phyloP scores from a whole-genome alignment of 306 rosid genomes.

The Chamaecrista fasciculata region DNA sequence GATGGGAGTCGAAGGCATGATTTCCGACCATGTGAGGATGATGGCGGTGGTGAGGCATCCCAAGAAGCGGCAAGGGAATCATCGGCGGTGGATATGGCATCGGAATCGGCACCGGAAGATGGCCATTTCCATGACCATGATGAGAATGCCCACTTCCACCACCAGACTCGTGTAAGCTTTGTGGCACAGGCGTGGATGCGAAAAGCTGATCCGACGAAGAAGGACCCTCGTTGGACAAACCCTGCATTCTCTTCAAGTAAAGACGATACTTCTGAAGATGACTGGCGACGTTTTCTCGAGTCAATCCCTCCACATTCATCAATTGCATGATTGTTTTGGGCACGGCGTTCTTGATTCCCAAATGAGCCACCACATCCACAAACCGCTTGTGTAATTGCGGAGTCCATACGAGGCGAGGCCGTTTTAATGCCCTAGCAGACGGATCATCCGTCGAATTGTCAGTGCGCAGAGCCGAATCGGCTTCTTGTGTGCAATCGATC shows the following conservation, averaged over 20 bases:
- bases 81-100: constrained; percentile 47
- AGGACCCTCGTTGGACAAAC: constrained; percentile 60
- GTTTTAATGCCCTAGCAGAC: constrained; percentile 50
- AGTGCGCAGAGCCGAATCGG: constrained; percentile 45
- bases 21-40: constrained; percentile 46
- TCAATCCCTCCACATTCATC: constrained; percentile 96
- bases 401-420: constrained; percentile 88
- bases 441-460: constrained; percentile 46
- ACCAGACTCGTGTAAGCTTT: constrained; percentile 57
- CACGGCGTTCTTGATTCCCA: constrained; percentile 88
- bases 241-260: constrained; percentile 82
- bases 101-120: constrained; percentile 40
- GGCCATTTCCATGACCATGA: constrained; percentile 47
- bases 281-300: constrained; percentile 92
- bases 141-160: constrained; percentile 38
- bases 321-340: constrained; percentile 92
- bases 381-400: constrained; percentile 91
- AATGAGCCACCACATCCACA: constrained; percentile 85
- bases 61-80: constrained; percentile 58
- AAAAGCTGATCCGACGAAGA: constrained; percentile 74
- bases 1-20: constrained; percentile 51
- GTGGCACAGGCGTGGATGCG: constrained; percentile 75
- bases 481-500: constrained; percentile 46
- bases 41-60: constrained; percentile 45
- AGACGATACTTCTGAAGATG: constrained; percentile 92